A percentile compares a stretch with the other conserved stretches of the same genome.
Evolutionary conservation across 2,329 filamentous ascomycete species (phyloP).

Genomic region (Fusarium nisikadoi): DNA sequence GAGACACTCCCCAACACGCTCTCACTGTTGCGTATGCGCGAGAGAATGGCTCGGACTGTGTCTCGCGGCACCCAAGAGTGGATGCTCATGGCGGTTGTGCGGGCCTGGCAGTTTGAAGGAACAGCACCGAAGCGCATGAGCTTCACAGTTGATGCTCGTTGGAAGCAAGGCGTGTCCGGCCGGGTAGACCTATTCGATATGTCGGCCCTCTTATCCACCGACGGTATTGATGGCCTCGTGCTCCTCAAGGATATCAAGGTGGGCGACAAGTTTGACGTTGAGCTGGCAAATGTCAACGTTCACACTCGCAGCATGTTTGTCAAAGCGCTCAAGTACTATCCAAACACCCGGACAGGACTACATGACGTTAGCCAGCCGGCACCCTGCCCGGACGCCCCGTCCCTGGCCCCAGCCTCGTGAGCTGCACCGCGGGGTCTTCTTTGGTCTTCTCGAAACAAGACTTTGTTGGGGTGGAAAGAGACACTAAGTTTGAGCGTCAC

Average conservation of each 20-base stretch:
- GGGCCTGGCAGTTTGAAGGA: conserved; percentile 67
- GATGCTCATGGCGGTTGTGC: conserved; percentile 69
- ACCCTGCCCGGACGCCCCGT: conserved; percentile 25
- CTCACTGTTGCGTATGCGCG: conserved; percentile 62
- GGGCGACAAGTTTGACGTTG: conserved; percentile 67
- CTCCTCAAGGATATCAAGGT: conserved; percentile 56
- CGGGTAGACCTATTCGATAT: conserved; percentile 64
- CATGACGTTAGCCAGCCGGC: conserved; percentile 20
- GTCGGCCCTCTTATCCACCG: conserved; percentile 53
- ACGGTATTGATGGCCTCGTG: conserved; percentile 51
- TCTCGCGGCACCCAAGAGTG: conserved; percentile 61
- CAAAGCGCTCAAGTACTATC: conserved; percentile 51
- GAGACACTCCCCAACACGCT: conserved; percentile 57
- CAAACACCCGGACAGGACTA: neutral
- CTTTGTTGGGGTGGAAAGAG: conserved; percentile 29
- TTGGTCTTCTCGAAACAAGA: neutral
- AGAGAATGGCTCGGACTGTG: conserved; percentile 61
- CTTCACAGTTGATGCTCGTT: conserved; percentile 58
- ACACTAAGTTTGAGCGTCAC: conserved; percentile 22
- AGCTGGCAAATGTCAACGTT: conserved; percentile 64
- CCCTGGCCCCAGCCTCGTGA: conserved; percentile 31
- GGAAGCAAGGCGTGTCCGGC: conserved; percentile 51
- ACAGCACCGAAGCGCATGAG: conserved; percentile 59
- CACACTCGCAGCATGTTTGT: conserved; percentile 58
- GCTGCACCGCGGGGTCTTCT: conserved; percentile 18